Evolutionary conservation across 352 stramenopile species (phyloP), one percentile per base, ranked within the genome.

Genomic region (Halophytophthora polymorphica): DNA sequence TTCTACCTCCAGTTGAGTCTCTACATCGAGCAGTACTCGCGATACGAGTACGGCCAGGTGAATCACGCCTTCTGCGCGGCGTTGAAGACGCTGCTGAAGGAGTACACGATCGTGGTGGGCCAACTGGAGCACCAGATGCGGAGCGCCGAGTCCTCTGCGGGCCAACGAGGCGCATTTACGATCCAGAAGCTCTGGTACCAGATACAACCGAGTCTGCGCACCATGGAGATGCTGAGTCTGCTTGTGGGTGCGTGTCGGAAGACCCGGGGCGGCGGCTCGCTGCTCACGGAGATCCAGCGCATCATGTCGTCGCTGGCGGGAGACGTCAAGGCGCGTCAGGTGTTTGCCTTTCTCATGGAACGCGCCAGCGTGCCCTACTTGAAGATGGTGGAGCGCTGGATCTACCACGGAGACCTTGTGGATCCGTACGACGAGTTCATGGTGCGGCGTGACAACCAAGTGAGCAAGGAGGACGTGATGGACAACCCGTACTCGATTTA

Each of bases 181-280:
- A 78, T 98, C 25, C 94, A 97, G 37, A 93, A 94, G 48, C 64
- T 98, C 18, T 97, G 93, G 82, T 97, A 96, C 54, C 86, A 96
- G 39, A 68, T 97, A 8, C 90, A 97, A 49, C 89, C 91, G 13
- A 94, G 87, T 29, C 70, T 98, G 18, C 71, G 90, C 22, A 98
- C 91, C 6, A 93, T 98, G 75, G 77, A 96, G 33, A 92, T 97
- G 61, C 67, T 98, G 19, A 87, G 83, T 50, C 68, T 86, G 37
- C 68, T 97, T 2, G 83, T 92, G 3, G 69, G 87, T 14, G 73
- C 78, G 22, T 92, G 90, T 14, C 67, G 65, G 8, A 77, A 68
- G 47, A 89, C 77, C 2, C 69, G 85, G 15, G 92, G 89, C 47
- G 96, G 96, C 34, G 96, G 96, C 0, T 87, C 86, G 8, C 55